Percentiles rank a stretch among this genome's conserved stretches.
These are phyloP conservation scores for Phytophthora colocasiae DNA, from an alignment of 352 stramenopile species.

Conservation along the genomic window DNA sequence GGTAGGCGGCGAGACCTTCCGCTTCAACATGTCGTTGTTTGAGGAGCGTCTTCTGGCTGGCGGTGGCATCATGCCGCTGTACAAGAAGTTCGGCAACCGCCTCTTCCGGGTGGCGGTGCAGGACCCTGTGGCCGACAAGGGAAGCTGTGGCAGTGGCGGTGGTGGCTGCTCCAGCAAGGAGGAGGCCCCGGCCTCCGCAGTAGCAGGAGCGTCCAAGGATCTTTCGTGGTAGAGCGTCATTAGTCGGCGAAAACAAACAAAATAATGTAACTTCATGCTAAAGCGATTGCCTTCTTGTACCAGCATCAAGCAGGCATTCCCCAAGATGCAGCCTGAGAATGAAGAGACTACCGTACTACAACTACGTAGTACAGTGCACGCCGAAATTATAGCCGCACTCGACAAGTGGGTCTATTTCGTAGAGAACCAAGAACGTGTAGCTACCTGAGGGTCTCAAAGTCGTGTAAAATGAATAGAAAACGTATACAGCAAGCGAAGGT, in stretches of 20 bases:
- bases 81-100: conserved; percentile 87
- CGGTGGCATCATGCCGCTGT: conserved; percentile 87
- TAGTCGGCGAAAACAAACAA: conserved; percentile 6
- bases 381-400: too few species aligned
- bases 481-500: too few species aligned
- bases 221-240: conserved; percentile 63
- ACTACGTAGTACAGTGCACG: too few species aligned
- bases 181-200: conserved; percentile 34
- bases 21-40: conserved; percentile 90
- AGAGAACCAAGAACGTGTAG: too few species aligned
- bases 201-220: conserved; percentile 50
- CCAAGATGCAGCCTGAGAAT: conserved; percentile 33
- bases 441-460: too few species aligned
- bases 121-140: conserved; percentile 49
- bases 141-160: conserved; percentile 43
- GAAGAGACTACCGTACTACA: too few species aligned
- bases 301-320: conserved; percentile 76
- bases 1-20: conserved; percentile 75
- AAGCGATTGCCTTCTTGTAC: too few species aligned
- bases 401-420: too few species aligned
- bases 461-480: too few species aligned
- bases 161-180: conserved; percentile 50
- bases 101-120: conserved; percentile 88
- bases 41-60: conserved; percentile 83
- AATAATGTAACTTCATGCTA: conserved; percentile 10